Conservation (phyloP, 208 protist species). For the Porcisia hertigi region DNA sequence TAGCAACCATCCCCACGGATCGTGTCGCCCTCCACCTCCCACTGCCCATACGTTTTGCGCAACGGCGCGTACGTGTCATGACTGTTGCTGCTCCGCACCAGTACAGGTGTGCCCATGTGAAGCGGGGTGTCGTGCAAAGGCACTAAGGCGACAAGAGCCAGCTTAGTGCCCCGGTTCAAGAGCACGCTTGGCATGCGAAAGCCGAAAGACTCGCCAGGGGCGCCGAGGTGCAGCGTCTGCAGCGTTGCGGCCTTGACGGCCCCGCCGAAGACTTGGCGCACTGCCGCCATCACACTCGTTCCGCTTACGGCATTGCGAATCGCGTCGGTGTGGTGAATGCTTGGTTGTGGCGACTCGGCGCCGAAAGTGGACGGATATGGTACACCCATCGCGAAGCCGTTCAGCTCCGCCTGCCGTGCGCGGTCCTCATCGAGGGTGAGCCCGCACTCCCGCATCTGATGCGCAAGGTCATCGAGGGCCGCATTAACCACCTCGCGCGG, state of each 20-base stretch:
- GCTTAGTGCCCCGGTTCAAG: conserved; percentile 78
- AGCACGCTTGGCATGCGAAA: conserved; percentile 81
- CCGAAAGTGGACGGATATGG: conserved; percentile 45
- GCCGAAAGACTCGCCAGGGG: conserved; percentile 65
- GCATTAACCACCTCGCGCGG: conserved; percentile 60
- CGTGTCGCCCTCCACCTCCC: conserved; percentile 73
- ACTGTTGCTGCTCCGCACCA: conserved; percentile 83
- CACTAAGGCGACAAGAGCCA: conserved; percentile 73
- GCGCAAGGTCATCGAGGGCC: conserved; percentile 62
- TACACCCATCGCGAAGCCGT: conserved; percentile 78
- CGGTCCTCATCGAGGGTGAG: conserved; percentile 65
- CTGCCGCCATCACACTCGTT: conserved; percentile 80
- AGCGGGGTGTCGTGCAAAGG: conserved; percentile 84
- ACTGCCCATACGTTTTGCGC: conserved; percentile 81
- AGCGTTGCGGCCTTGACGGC: conserved; percentile 52
- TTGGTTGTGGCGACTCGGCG: conserved; percentile 52
- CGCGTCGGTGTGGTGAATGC: conserved; percentile 59
- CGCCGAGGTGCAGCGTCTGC: conserved; percentile 75
- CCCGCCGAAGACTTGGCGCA: conserved; percentile 86
- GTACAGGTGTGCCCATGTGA: conserved; percentile 69
- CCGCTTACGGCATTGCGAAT: conserved; percentile 72
- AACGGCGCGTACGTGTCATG: conserved; percentile 55
- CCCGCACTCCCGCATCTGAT: conserved; percentile 63
- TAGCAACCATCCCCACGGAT: conserved; percentile 83
- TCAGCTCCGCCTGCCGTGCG: conserved; percentile 29